phyloP scores from a whole-genome alignment of 2,329 filamentous ascomycete species.

The Dactylonectria estremocensis region DNA sequence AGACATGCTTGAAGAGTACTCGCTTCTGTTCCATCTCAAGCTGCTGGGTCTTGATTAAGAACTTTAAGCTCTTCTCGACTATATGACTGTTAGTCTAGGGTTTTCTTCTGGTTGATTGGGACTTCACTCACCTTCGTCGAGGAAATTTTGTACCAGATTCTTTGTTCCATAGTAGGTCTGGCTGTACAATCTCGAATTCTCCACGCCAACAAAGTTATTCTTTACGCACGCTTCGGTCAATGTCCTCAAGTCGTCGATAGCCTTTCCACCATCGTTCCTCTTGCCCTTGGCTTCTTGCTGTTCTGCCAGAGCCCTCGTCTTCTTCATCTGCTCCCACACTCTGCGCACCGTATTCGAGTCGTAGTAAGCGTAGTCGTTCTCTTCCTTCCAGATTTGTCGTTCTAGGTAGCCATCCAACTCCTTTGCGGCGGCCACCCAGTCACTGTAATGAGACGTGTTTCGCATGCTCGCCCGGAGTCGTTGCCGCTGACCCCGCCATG shows the following conservation, averaged over 20 bases:
- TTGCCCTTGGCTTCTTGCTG: slow-evolving; percentile 60
- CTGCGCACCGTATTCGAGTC: slow-evolving; percentile 86
- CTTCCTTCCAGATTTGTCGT: slow-evolving; percentile 84
- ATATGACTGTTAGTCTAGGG: slow-evolving; percentile 33
- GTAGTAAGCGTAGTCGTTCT: slow-evolving; percentile 87
- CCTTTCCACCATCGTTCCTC: slow-evolving; percentile 59
- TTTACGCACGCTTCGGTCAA: slow-evolving; percentile 94
- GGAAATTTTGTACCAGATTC: slow-evolving; percentile 88
- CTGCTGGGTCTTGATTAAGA: slow-evolving; percentile 78
- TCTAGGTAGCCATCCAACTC: slow-evolving; percentile 86
- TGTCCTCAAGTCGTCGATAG: slow-evolving; percentile 82
- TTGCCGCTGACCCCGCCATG: slow-evolving; percentile 88
- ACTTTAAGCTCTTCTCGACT: slow-evolving; percentile 77
- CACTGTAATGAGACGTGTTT: slow-evolving; percentile 80
- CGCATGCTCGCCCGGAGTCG: slow-evolving; percentile 80
- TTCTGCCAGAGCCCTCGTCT: slow-evolving; percentile 73
- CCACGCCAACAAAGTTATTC: slow-evolving; percentile 96
- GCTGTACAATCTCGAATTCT: slow-evolving; percentile 95
- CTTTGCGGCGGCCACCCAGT: slow-evolving; percentile 87
- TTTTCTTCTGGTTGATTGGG: background rate
- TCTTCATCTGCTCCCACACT: slow-evolving; percentile 82
- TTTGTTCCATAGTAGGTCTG: slow-evolving; percentile 99
- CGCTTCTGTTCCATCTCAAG: slow-evolving; percentile 82
- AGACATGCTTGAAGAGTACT: slow-evolving; percentile 86
- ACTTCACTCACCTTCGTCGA: slow-evolving; percentile 79